A percentile compares a stretch with the other conserved stretches of the same genome.
These are phyloP conservation scores for Lactarius psammicola DNA, from an alignment of 768 basidiomycete genomes.

Conservation along the genomic window DNA sequence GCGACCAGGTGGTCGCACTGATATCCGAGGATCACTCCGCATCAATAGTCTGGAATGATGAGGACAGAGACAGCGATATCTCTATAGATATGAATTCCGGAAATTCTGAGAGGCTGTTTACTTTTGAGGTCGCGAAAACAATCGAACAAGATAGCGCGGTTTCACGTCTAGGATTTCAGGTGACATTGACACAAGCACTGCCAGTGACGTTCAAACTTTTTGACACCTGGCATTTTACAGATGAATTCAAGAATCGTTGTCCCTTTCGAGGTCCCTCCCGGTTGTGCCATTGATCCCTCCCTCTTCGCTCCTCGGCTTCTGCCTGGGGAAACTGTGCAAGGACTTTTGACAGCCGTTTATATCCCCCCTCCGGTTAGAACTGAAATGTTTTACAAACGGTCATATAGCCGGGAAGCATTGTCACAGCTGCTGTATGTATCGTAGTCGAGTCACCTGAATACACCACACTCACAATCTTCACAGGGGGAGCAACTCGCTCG, in stretches of 20 bases:
- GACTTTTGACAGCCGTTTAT: slow-evolving; percentile 15
- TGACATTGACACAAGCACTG: too few relatives aligned
- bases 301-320: slow-evolving; percentile 9
- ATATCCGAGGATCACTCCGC: slow-evolving; percentile 49
- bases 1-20: slow-evolving; percentile 53
- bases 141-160: slow-evolving; percentile 51
- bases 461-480: not conserved
- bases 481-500: not conserved
- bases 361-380: not conserved
- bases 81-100: slow-evolving; percentile 41
- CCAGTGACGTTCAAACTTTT: too few relatives aligned
- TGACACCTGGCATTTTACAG: not conserved
- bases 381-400: not conserved
- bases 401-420: not conserved
- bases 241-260: not conserved
- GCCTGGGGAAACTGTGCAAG: slow-evolving; percentile 29
- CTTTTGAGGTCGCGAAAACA: slow-evolving; percentile 54
- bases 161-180: slow-evolving; percentile 44
- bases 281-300: not conserved
- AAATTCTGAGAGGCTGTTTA: slow-evolving; percentile 47
- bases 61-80: slow-evolving; percentile 29
- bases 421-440: not conserved
- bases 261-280: not conserved
- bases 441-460: too few relatives aligned
- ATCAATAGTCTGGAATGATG: slow-evolving; percentile 45